Conservation (phyloP, 805 yeast genomes). For the Ascoidea asiatica region DNA sequence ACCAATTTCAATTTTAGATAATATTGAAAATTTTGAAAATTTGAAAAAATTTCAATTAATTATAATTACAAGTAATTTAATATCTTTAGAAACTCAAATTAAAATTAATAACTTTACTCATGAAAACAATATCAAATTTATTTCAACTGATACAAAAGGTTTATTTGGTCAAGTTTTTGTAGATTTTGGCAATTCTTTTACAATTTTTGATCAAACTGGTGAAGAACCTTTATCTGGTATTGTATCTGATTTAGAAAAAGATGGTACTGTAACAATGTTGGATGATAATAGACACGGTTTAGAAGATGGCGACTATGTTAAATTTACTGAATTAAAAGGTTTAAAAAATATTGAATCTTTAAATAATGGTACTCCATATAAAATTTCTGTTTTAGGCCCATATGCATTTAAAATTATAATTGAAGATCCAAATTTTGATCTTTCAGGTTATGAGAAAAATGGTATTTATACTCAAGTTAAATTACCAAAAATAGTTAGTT, state of each 20-base stretch:
- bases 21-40: conserved; percentile 34
- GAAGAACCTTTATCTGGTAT: conserved; percentile 86
- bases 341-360: conserved; percentile 33
- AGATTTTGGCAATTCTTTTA: conserved; percentile 76
- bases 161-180: conserved; percentile 80
- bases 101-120: conserved; percentile 69
- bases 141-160: conserved; percentile 75
- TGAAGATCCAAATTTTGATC: conserved; percentile 27
- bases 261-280: conserved; percentile 88
- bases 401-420: conserved; percentile 68
- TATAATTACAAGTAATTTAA: conserved; percentile 65
- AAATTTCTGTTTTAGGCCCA: conserved; percentile 87
- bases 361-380: conserved; percentile 61
- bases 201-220: conserved; percentile 76
- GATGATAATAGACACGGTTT: conserved; percentile 89
- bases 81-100: conserved; percentile 60
- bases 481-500: conserved; percentile 53
- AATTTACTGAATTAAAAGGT: conserved; percentile 78
- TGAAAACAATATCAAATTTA: conserved; percentile 57
- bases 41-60: conserved; percentile 56
- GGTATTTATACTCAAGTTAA: conserved; percentile 91
- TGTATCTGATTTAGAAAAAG: conserved; percentile 73
- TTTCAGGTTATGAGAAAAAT: conserved; percentile 63
- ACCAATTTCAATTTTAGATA: conserved; percentile 56
- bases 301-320: conserved; percentile 84